phyloP scores from a whole-genome alignment of 805 yeast species.

The Wickerhamiella kazuoi region DNA sequence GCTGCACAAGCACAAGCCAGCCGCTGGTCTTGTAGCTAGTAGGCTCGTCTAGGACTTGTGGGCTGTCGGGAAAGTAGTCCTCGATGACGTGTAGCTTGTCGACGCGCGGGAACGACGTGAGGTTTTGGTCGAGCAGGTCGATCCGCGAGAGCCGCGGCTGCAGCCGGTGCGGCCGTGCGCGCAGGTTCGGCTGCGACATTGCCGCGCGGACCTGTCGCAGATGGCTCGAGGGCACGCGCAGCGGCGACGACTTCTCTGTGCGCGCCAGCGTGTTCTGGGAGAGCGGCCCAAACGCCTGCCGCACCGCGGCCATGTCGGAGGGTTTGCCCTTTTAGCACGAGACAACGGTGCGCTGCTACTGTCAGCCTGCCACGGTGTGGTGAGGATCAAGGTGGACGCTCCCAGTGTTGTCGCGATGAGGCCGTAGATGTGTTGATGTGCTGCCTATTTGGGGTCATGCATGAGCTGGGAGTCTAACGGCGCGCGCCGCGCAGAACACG shows the following conservation, averaged over 20 bases:
- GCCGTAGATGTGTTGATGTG: too few relatives aligned
- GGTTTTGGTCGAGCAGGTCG: slow-evolving; percentile 24
- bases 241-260: slow-evolving; percentile 7
- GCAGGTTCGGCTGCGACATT: slow-evolving; percentile 4
- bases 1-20: slow-evolving; percentile 15
- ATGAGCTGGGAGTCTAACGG: too few relatives aligned
- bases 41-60: slow-evolving; percentile 1
- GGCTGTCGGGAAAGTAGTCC: slow-evolving; percentile 16
- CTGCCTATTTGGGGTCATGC: too few relatives aligned
- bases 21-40: slow-evolving; percentile 1
- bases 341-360: too few relatives aligned
- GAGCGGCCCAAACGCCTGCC: background rate
- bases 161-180: slow-evolving; percentile 3
- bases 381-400: too few relatives aligned
- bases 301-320: background rate
- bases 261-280: background rate
- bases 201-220: slow-evolving; percentile 5
- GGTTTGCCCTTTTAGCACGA: too few relatives aligned
- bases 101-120: slow-evolving; percentile 22
- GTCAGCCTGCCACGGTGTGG: too few relatives aligned
- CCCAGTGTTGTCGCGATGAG: too few relatives aligned
- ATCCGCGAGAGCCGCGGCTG: slow-evolving; percentile 18
- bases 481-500: too few relatives aligned
- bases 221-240: slow-evolving; percentile 8
- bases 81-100: slow-evolving; percentile 14